Evolutionary conservation across 257 asterid genomes (phyloP), one percentile per base, ranked within the genome.

Genomic region (Fraxinus pennsylvanica): DNA sequence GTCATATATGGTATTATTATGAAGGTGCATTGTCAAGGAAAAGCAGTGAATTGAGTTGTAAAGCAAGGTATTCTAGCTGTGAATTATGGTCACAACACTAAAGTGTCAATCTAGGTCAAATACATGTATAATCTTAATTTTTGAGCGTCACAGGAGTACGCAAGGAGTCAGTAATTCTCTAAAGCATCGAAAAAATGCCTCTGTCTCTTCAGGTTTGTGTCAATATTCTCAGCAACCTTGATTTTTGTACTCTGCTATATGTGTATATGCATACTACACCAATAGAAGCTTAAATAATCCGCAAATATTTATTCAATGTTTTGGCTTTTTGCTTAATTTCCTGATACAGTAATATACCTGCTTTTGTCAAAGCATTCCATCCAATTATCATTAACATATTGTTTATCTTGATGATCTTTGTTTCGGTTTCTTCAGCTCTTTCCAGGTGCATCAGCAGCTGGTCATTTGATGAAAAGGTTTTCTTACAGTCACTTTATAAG

Each of bases 401-500:
- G 25, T 43, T 57, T 21, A 52, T 45, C 82, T 79, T 67, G 73
- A 66, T 72, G 82, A 29, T 72, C 73, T 78, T 80, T 79, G 52
- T 74, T 71, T 77, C 79, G 14, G 75, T 50, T 76, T 84, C 80
- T 54, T 76, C 52, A 96, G 99, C 89, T 87, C 81, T 84, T 82
- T 74, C 77, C 68, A 92, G 89, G 85, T 90, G 93, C 80, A 47
- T 72, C 78, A 74, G 84, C 88, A 81, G 90, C 88, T 90, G 92
- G 92, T 86, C 87, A 71, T 90, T 96, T 80, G 99, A 96, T 78
- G 99, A 92, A 84, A 96, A 86, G 83, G 77, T 78, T 74, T 83
- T 96, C 78, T 50, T 96, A 39, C 97, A 92, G 82, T 86, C 99
- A 43, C 92, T 96, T 76, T 88, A 90, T 83, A 96, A 93, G 99